Evolutionary conservation across 169 alveolate genomes (phyloP), one percentile per base, ranked within the genome.

Genomic region (Cryptosporidium sp.): DNA sequence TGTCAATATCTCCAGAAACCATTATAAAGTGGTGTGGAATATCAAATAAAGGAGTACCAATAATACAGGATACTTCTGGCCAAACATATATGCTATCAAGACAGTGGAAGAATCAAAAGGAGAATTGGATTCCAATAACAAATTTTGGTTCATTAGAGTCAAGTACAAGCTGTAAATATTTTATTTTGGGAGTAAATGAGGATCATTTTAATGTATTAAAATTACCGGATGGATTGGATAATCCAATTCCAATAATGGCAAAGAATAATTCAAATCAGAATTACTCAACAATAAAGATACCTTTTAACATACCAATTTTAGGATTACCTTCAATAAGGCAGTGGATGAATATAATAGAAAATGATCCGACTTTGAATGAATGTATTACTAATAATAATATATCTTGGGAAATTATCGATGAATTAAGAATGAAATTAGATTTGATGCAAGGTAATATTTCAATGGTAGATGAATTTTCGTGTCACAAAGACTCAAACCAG

Each of bases 341-440:
- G 16, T 80, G 89, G 89, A 62, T 80, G 62, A 65, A 80, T 65
- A 65, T 80, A 16, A 80, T 80, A 26, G 89, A 80, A 31, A 80
- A 80, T 62, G 89, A 80, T 31, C 35, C 35, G 62, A 45, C 67
- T 48, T 41, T 80, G 67, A 80, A 67, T 65, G 80, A 80, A 45
- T 80, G 89, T 62, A 35, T 80, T 12, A 80, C 89, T 8, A 80
- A 80, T 62, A 80, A 80, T 48, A 65, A 50, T 21, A 80, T 80
- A 21, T 67, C 89, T 3, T 80, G 89, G 89, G 89, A 80, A 55
- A 50, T 80, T 8, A 39, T 80, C 43, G 89, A 80, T 48, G 89
- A 80, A 23, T 45, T 80, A 16, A 59, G 71, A 48, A 21, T 80
- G 14, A 80, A 65, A 41, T 29, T 59, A n/a, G 75, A 80, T 4